Evolutionary conservation across 2,329 filamentous ascomycete genomes (phyloP).

Genomic region (Claviceps monticola): DNA sequence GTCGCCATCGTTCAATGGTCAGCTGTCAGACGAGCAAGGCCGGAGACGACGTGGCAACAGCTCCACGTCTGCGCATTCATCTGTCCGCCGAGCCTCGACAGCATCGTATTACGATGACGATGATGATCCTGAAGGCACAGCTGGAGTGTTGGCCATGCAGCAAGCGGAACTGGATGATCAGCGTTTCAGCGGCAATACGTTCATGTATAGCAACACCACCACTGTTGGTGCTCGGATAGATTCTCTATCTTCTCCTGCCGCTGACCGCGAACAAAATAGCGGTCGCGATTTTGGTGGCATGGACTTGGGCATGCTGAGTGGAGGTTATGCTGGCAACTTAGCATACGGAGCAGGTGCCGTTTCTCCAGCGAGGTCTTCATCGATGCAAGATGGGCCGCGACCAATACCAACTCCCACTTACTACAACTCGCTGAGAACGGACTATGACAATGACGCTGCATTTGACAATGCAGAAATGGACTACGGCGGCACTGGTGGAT

Average conservation of each 20-base stretch:
- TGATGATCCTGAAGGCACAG: conserved; percentile 76
- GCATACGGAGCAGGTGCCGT: conserved; percentile 35
- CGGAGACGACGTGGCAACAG: conserved; percentile 35
- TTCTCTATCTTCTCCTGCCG: conserved; percentile 30
- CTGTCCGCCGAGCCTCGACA: conserved; percentile 4
- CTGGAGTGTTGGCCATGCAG: conserved; percentile 70
- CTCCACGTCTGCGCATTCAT: conserved; percentile 33
- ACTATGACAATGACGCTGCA: conserved; percentile 21
- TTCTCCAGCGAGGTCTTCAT: conserved; percentile 24
- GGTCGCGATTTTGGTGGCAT: conserved; percentile 60
- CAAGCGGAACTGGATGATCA: conserved; percentile 70
- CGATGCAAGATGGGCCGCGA: conserved; percentile 30
- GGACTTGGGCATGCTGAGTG: conserved; percentile 62
- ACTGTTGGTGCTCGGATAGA: neutral
- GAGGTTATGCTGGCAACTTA: conserved; percentile 47
- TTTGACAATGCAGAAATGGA: conserved; percentile 61
- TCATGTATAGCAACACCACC: conserved; percentile 13
- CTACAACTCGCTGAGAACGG: conserved; percentile 13
- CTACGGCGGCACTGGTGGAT: conserved; percentile 77
- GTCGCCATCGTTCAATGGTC: conserved; percentile 31
- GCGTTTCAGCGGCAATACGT: conserved; percentile 22
- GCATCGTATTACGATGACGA: conserved; percentile 27
- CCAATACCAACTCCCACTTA: conserved; percentile 34
- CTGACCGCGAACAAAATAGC: conserved; percentile 38
- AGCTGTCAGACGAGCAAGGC: conserved; percentile 31